phyloP scores from a whole-genome alignment of 441 rosid species.

The Cnidoscolus chayamansa region DNA sequence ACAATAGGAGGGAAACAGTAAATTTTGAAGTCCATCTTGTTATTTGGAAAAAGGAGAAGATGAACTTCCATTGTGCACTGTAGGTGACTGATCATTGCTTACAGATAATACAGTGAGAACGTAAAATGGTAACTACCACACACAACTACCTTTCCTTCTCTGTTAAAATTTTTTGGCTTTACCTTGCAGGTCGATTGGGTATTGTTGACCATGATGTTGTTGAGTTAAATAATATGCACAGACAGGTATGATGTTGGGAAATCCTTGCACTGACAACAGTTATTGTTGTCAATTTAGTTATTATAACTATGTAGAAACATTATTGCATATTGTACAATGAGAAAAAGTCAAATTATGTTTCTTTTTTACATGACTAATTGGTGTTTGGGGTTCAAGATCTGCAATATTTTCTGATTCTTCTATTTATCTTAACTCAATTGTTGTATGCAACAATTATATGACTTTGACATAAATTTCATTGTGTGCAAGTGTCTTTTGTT shows the following conservation, averaged over 20 bases:
- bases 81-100: too few relatives aligned
- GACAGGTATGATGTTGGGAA: conserved; percentile 58
- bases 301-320: background rate
- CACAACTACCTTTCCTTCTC: background rate
- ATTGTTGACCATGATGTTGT: conserved; percentile 92
- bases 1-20: too few relatives aligned
- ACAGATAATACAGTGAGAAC: too few relatives aligned
- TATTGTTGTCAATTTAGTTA: background rate
- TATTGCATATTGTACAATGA: background rate
- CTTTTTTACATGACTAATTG: too few relatives aligned
- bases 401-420: too few relatives aligned
- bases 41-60: too few relatives aligned
- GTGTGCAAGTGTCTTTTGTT: background rate
- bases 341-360: background rate
- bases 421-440: too few relatives aligned
- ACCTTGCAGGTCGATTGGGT: conserved; percentile 67
- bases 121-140: background rate
- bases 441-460: too few relatives aligned
- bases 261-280: conserved; percentile 2
- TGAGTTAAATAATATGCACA: conserved; percentile 94
- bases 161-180: conserved; percentile 8
- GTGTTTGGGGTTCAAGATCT: too few relatives aligned
- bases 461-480: background rate
- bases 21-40: too few relatives aligned
- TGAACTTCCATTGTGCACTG: too few relatives aligned